phyloP scores from a whole-genome alignment of 2,329 filamentous ascomycete species.

The Pezicula rhizophila region DNA sequence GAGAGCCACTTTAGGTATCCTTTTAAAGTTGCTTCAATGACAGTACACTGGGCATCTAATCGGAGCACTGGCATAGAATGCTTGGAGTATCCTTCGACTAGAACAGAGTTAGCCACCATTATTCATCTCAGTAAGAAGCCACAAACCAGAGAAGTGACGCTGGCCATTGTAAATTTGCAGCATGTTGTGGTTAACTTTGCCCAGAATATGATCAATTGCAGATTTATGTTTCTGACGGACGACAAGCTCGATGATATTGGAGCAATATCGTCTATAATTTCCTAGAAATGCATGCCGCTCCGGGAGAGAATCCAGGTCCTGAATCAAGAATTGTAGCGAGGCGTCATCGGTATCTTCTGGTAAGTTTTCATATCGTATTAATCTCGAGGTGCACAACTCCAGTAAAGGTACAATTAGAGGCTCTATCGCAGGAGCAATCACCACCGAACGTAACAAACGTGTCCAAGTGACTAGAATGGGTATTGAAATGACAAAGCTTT shows the following conservation, averaged over 20 bases:
- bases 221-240: slow-evolving; percentile 77
- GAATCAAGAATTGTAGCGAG: slow-evolving; percentile 74
- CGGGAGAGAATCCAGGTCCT: slow-evolving; percentile 91
- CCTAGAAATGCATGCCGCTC: slow-evolving; percentile 93
- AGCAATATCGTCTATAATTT: slow-evolving; percentile 89
- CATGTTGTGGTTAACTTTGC: slow-evolving; percentile 67
- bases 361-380: slow-evolving; percentile 82
- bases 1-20: slow-evolving; percentile 77
- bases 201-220: slow-evolving; percentile 81
- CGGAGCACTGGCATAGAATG: slow-evolving; percentile 67
- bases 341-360: slow-evolving; percentile 77
- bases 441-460: slow-evolving; percentile 66
- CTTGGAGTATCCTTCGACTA: slow-evolving; percentile 56
- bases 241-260: slow-evolving; percentile 79
- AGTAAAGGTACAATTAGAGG: slow-evolving; percentile 68
- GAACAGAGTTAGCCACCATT: slow-evolving; percentile 1
- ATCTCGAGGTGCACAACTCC: slow-evolving; percentile 73
- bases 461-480: slow-evolving; percentile 89
- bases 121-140: slow-evolving; percentile 3
- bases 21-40: slow-evolving; percentile 82
- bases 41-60: slow-evolving; percentile 83
- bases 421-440: slow-evolving; percentile 55
- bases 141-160: slow-evolving; percentile 58
- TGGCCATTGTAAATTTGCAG: slow-evolving; percentile 69
- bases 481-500: slow-evolving; percentile 88